Evolutionary conservation across 345 rosid genomes (phyloP), one percentile per base, ranked within the genome.

Genomic region (Salix udensis): DNA sequence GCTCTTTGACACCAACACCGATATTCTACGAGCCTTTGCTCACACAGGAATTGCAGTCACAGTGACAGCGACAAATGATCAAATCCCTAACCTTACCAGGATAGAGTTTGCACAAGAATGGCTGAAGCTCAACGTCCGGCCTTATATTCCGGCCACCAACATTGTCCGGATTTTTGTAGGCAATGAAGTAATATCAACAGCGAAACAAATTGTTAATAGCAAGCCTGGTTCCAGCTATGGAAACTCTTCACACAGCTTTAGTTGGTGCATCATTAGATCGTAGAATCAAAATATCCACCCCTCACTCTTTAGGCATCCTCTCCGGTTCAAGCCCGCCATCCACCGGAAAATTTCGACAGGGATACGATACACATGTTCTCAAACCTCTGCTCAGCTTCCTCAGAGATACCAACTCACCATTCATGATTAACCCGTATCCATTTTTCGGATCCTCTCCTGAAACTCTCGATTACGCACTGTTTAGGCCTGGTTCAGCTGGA

Each of bases 351-450:
- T 95, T 95, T 66, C 84, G 86, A 5, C 86, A 74, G 55, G 98
- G 96, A 34, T 91, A 92, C 24, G 92, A 89, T 34, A 68, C 67
- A 0, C 92, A 82, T 52, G 90, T 94, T 1, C 83, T 91, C 7
- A 88, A 88, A 71, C 98, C 97, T 15, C 75, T 93, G 77, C 91
- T 93, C n/a, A 85, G 87, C 85, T 91, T 95, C 83, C 96, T 83
- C 58, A 82, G 86, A 23, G 80, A 88, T 7, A 90, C 92, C 2
- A 40, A 73, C 66, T 93, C 97, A 0, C 92, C 97, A 58, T 91
- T 95, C 85, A 72, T 91, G 81, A 88, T 95, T 23, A 95, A 93
- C 79, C 91, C 97, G 0, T 93, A 93, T 78, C 98, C 98, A 5
- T 95, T 88, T 77, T 91, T 95, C 72, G 98, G 96, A 28, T 88